Evolutionary conservation across 2,329 filamentous ascomycete species (phyloP).

Genomic region (Pseudopithomyces chartarum): DNA sequence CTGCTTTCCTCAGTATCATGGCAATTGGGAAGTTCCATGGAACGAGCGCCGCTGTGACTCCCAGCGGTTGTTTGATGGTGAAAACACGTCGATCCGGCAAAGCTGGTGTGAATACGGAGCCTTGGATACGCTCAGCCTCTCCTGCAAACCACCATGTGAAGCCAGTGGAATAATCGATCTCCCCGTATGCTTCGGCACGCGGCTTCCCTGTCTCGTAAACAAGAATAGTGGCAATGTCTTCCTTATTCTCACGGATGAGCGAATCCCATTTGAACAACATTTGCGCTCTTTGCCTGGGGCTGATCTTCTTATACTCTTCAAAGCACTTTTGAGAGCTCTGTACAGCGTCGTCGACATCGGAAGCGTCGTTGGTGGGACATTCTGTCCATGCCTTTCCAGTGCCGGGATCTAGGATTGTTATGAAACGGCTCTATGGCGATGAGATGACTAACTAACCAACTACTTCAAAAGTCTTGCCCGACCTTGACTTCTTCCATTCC

Average conservation of each 20-base stretch:
- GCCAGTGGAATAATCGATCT: slow-evolving; percentile 59
- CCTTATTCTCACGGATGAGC: slow-evolving; percentile 65
- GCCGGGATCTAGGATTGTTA: slow-evolving; percentile 53
- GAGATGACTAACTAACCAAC: slow-evolving; percentile 46
- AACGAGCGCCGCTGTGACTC: slow-evolving; percentile 69
- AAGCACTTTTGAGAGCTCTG: slow-evolving; percentile 66
- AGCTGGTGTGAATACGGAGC: slow-evolving; percentile 64
- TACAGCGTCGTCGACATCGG: slow-evolving; percentile 67
- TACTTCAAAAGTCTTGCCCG: slow-evolving; percentile 62
- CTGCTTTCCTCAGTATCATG: slow-evolving; percentile 70
- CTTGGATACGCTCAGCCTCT: slow-evolving; percentile 66
- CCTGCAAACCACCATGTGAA: slow-evolving; percentile 65
- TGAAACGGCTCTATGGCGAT: not conserved
- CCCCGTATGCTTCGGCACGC: slow-evolving; percentile 56
- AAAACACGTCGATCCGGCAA: slow-evolving; percentile 68
- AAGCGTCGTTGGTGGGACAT: slow-evolving; percentile 54
- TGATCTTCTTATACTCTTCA: slow-evolving; percentile 62
- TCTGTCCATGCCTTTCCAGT: slow-evolving; percentile 56
- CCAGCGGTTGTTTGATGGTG: slow-evolving; percentile 76
- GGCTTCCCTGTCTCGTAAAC: slow-evolving; percentile 65
- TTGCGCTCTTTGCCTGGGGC: slow-evolving; percentile 65
- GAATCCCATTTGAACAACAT: slow-evolving; percentile 69
- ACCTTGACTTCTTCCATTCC: slow-evolving; percentile 61
- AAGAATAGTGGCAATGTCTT: slow-evolving; percentile 67
- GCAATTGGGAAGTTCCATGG: slow-evolving; percentile 76